A percentile compares a stretch with the other conserved stretches of the same genome.
These are phyloP conservation scores for Chalciporus sphaerocephalus DNA, from an alignment of 768 basidiomycete species.

Conservation along the genomic window DNA sequence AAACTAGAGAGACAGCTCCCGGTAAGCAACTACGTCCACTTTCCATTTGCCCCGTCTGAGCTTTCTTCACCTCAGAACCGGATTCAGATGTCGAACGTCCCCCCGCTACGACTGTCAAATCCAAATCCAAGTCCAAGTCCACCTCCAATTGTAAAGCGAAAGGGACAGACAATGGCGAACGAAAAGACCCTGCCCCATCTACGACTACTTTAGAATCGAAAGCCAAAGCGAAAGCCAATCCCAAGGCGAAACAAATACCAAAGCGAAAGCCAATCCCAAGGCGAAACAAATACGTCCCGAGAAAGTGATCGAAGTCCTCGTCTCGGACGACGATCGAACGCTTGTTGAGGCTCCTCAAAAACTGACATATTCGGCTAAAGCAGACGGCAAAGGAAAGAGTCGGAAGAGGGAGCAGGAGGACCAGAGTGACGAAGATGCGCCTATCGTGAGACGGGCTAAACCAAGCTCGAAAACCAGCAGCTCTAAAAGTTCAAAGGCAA, in stretches of 20 bases:
- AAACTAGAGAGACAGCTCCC: constrained; percentile 10
- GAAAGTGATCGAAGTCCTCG: constrained; percentile 4
- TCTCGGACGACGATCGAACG: constrained; percentile 26
- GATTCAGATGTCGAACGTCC: constrained; percentile 4
- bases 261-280: not conserved
- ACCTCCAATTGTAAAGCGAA: constrained; percentile 9
- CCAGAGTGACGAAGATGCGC: constrained; percentile 2
- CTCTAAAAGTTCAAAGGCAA: not conserved
- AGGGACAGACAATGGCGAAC: constrained; percentile 7
- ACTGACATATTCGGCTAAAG: constrained; percentile 1
- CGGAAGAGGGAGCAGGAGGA: not conserved
- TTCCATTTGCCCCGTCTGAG: not conserved
- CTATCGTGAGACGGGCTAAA: not conserved
- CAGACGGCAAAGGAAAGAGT: not conserved
- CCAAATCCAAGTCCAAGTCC: constrained; percentile 1
- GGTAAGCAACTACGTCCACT: constrained; percentile 4
- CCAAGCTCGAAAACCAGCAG: not conserved
- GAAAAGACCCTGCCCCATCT: not conserved
- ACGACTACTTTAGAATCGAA: constrained; percentile 1
- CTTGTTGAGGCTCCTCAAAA: constrained; percentile 23
- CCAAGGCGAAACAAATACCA: not conserved
- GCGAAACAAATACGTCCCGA: constrained; percentile 7
- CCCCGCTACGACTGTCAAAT: not conserved
- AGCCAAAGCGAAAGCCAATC: constrained; percentile 2
- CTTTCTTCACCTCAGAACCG: not conserved